Evolutionary conservation across 257 asterid genomes (phyloP).

Genomic region (Jasminum sambac): DNA sequence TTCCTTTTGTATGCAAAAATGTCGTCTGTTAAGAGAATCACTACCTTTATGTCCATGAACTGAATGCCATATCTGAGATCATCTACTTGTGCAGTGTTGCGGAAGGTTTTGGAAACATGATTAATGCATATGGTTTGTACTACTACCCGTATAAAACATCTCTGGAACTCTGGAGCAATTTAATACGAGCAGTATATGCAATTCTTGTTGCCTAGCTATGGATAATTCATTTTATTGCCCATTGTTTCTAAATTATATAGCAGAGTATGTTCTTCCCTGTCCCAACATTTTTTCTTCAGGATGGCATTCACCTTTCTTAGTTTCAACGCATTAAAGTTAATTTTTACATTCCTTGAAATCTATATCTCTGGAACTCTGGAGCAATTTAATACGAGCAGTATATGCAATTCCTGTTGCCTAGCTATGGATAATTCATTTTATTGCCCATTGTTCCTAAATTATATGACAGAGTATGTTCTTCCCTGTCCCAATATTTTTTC

Average conservation of each 20-base stretch:
- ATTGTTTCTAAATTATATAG: not conserved
- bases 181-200: not conserved
- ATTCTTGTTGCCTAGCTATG: not conserved
- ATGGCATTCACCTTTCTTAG: too few relatives aligned
- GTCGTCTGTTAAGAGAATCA: not conserved
- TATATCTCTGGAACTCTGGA: not conserved
- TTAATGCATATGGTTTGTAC: not conserved
- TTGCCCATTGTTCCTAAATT: not conserved
- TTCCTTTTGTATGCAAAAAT: not conserved
- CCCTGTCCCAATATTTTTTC: not conserved
- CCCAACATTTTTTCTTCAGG: too few relatives aligned
- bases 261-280: not conserved
- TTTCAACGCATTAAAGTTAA: too few relatives aligned
- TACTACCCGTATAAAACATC: not conserved
- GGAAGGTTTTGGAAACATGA: not conserved
- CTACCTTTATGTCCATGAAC: not conserved
- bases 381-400: not conserved
- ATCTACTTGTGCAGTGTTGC: not conserved
- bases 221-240: not conserved
- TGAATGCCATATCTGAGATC: not conserved
- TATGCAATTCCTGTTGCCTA: not conserved
- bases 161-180: not conserved
- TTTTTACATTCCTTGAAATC: too few relatives aligned
- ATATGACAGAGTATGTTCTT: not conserved
- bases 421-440: not conserved